Evolutionary conservation across 1,284 basidiomycete species (phyloP), one percentile per base, ranked within the genome.

Genomic region (Irpex rosettiformis): DNA sequence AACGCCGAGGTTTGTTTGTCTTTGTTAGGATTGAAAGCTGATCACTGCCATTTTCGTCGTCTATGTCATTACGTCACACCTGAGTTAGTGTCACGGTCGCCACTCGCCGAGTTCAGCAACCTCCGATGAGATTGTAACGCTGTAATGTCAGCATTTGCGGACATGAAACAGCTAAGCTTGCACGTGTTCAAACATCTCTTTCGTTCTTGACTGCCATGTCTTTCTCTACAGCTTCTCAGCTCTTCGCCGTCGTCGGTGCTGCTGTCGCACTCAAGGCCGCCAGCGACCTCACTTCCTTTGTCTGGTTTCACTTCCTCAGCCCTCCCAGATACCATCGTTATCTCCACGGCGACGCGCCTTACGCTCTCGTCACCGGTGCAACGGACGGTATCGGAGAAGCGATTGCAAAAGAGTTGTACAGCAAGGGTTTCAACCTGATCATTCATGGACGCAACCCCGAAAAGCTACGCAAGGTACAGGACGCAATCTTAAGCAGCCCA

Each of bases 301-400:
- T 43, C 22, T 58, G 25, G 1, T n/a, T 33, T 11, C 33, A 57
- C 24, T 21, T 47, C 13, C 2, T 47, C 45, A 58, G 67, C 22
- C 65, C 66, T 3, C 66, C 70, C 1, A 63, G 64, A 5, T 58
- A 60, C n/a, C 56, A 67, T 13, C 60, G 62, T 25, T 71, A 64
- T 56, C 63, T 68, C 8, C 67, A 70, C 42, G 67, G 68, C 8
- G 21, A 52, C 1, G 59, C 61, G 13, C 61, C 70, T 0, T 71
- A 69, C 58, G 70, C 70, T 0, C 55, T 72, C 49, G 59, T 72
- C 37, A 72, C 70, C 0, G 70, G 70, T 0, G 70, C 70, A 3
- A 64, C 70, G 18, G 70, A 72, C 56, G 70, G 70, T 18, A 72
- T 72, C 16, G 70, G 70, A 25, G 69, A 68, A 51, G 65, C 63